Conservation (phyloP, 805 yeast species). For the Metschnikowia matae region DNA sequence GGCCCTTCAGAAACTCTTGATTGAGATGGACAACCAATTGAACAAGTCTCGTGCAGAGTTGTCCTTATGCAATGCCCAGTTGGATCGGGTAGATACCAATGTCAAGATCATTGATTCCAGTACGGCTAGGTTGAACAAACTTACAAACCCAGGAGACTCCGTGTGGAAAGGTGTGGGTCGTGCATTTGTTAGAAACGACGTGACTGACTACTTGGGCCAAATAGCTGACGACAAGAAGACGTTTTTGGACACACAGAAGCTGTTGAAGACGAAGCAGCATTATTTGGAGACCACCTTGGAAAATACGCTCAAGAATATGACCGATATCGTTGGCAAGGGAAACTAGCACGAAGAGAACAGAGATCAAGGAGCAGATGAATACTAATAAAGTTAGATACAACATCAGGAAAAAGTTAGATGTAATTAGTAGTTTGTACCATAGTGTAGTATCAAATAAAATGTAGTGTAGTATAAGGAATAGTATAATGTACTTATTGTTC, state of each 20-base stretch:
- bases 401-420: no score
- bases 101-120: slow-evolving; percentile 55
- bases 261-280: slow-evolving; percentile 61
- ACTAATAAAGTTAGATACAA: no score
- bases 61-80: slow-evolving; percentile 49
- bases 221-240: slow-evolving; percentile 50
- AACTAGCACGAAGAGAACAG: neutral
- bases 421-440: no score
- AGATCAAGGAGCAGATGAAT: no score
- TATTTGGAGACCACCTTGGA: slow-evolving; percentile 76
- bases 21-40: slow-evolving; percentile 66
- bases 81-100: slow-evolving; percentile 46
- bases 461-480: no score
- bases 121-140: slow-evolving; percentile 45
- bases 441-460: no score
- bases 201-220: slow-evolving; percentile 43
- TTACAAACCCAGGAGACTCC: slow-evolving; percentile 35
- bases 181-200: slow-evolving; percentile 52
- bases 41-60: slow-evolving; percentile 58
- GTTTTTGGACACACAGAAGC: slow-evolving; percentile 54
- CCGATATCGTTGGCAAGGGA: slow-evolving; percentile 35
- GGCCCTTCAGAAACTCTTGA: slow-evolving; percentile 49
- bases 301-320: slow-evolving; percentile 64
- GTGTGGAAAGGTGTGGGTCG: slow-evolving; percentile 90
- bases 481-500: no score